phyloP scores from a whole-genome alignment of 805 yeast species.

The Wickerhamomyces ciferrii region DNA sequence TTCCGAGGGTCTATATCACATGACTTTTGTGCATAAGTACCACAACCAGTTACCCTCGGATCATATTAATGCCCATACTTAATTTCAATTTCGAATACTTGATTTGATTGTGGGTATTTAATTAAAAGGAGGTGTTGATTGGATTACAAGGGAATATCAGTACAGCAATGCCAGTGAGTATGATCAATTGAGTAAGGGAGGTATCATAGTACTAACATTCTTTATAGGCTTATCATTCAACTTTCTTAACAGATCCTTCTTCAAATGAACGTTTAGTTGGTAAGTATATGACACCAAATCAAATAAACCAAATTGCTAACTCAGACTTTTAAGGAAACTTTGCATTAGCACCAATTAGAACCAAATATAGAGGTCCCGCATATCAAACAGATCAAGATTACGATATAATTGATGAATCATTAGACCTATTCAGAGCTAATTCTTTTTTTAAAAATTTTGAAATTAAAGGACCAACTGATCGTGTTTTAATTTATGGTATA shows the following conservation, averaged over 20 bases:
- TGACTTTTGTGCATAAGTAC: too few relatives aligned
- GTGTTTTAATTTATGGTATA: constrained; percentile 91
- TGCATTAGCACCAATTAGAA: constrained; percentile 78
- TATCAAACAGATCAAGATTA: constrained; percentile 72
- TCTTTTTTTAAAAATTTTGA: constrained; percentile 96
- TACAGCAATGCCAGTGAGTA: too few relatives aligned
- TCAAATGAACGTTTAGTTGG: constrained; percentile 61
- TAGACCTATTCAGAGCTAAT: constrained; percentile 92
- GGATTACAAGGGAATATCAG: too few relatives aligned
- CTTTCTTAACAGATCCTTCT: constrained; percentile 61
- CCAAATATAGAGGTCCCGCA: constrained; percentile 88
- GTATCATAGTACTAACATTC: constrained; percentile 1
- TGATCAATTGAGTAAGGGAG: not conserved
- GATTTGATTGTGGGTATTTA: too few relatives aligned
- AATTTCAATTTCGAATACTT: too few relatives aligned
- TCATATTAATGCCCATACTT: too few relatives aligned
- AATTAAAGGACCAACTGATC: constrained; percentile 91
- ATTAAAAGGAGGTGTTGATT: too few relatives aligned
- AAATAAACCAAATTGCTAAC: too few relatives aligned
- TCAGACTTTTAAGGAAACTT: constrained; percentile 45
- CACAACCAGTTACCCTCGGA: too few relatives aligned
- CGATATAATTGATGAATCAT: constrained; percentile 86
- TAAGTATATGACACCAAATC: constrained; percentile 1
- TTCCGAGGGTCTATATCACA: too few relatives aligned
- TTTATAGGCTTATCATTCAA: constrained; percentile 67